phyloP scores from a whole-genome alignment of 129 eudicot species.

The Solidago caesia region DNA sequence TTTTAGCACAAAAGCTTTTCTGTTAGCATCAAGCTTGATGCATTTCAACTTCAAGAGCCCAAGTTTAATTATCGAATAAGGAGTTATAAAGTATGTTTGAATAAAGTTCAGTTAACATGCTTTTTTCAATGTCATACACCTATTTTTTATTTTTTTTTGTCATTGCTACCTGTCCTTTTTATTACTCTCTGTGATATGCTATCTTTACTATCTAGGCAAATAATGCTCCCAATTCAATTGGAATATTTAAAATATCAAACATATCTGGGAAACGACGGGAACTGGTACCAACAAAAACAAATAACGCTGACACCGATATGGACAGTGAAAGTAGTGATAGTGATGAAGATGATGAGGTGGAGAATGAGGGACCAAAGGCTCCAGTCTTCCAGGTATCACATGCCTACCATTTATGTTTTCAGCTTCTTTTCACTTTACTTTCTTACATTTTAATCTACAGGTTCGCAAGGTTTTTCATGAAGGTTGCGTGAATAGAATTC shows the following conservation, averaged over 20 bases:
- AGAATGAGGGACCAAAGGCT: constrained; percentile 48
- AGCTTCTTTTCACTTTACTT: neutral
- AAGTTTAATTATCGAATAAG: no score
- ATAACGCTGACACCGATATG: constrained; percentile 65
- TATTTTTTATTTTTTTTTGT: neutral
- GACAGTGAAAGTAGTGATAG: constrained; percentile 75
- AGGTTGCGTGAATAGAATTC: constrained; percentile 89
- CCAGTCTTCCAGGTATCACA: constrained; percentile 72
- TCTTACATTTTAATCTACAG: constrained; percentile 41
- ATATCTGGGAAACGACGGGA: constrained; percentile 81
- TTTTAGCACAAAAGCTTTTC: no score
- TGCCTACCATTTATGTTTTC: neutral
- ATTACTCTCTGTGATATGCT: constrained; percentile 9
- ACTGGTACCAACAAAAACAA: constrained; percentile 55
- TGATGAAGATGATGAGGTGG: constrained; percentile 66
- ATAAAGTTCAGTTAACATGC: neutral
- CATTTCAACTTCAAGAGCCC: no score
- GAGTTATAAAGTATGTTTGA: no score
- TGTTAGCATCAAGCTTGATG: no score
- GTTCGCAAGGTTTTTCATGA: constrained; percentile 81
- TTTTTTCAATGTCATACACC: neutral
- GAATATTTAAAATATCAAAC: constrained; percentile 77
- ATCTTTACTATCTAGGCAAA: constrained; percentile 56
- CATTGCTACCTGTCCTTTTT: neutral
- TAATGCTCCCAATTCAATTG: constrained; percentile 73